These are phyloP conservation scores for Venturia effusa DNA, from an alignment of 2,329 filamentous ascomycete genomes.

Conservation along the genomic window DNA sequence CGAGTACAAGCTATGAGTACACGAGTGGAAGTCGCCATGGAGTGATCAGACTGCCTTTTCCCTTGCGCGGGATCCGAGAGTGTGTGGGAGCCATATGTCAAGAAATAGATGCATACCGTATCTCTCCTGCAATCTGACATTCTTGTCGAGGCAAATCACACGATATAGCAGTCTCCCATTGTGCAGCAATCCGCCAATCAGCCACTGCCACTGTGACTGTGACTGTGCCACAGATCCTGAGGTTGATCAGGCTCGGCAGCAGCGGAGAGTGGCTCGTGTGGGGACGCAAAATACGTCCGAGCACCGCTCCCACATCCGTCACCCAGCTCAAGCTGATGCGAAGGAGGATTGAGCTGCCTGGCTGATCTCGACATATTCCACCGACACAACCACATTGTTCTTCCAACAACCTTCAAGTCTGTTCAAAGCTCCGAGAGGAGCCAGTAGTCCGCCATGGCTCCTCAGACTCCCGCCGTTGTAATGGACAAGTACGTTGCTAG, in stretches of 20 bases:
- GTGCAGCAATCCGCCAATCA: neutral
- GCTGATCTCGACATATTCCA: neutral
- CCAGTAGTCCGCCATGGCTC: slow-evolving; percentile 58
- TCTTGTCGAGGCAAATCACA: neutral
- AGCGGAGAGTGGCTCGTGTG: no score
- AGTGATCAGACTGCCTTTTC: neutral
- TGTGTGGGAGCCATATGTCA: neutral
- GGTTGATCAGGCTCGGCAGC: neutral
- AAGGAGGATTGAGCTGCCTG: neutral
- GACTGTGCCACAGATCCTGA: neutral
- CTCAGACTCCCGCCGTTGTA: slow-evolving; percentile 99
- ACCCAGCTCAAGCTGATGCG: neutral
- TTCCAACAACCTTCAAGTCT: neutral
- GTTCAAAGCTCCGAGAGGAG: neutral
- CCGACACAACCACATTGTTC: neutral
- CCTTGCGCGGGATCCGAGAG: neutral
- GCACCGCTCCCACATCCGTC: slow-evolving; percentile 1
- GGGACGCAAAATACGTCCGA: neutral
- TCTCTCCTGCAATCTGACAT: neutral
- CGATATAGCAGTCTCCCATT: neutral
- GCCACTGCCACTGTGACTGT: neutral
- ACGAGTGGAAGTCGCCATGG: neutral
- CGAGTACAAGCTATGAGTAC: neutral
- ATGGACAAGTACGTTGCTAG: slow-evolving; percentile 95
- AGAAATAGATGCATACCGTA: no score